These are phyloP conservation scores for Arthroderma sp. DNA, from an alignment of 2,329 filamentous ascomycete genomes.

Conservation along the genomic window DNA sequence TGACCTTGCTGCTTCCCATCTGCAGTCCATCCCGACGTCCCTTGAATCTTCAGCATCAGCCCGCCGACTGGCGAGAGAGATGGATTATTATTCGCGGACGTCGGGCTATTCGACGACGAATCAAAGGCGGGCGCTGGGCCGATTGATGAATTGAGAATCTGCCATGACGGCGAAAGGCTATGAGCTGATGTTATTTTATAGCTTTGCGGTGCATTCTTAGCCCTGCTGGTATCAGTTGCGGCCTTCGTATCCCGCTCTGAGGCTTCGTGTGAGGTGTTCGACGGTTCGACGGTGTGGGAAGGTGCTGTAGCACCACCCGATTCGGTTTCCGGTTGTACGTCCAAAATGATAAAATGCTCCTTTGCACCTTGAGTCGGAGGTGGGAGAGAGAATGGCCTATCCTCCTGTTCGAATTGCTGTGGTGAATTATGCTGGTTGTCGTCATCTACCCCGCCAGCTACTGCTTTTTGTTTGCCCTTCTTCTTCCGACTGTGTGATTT, in stretches of 20 bases:
- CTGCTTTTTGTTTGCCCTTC: slow-evolving; percentile 1
- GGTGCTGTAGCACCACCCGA: slow-evolving; percentile 8
- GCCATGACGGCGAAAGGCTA: slow-evolving; percentile 63
- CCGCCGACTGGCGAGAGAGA: slow-evolving; percentile 29
- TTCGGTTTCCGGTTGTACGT: slow-evolving; percentile 28
- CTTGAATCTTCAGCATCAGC: slow-evolving; percentile 34
- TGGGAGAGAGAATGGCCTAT: slow-evolving; percentile 21
- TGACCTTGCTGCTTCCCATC: slow-evolving; percentile 7
- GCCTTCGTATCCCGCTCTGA: slow-evolving; percentile 15
- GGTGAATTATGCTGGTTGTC: slow-evolving; percentile 15
- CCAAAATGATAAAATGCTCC: slow-evolving; percentile 46
- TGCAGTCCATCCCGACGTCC: slow-evolving; percentile 21
- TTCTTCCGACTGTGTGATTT: slow-evolving; percentile 3
- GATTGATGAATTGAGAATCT: slow-evolving; percentile 43
- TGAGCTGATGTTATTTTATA: slow-evolving; percentile 52
- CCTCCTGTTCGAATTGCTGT: slow-evolving; percentile 13
- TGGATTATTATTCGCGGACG: slow-evolving; percentile 26
- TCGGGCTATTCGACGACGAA: slow-evolving; percentile 29
- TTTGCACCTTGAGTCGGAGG: slow-evolving; percentile 33
- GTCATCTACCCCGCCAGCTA: background rate
- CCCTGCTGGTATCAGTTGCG: slow-evolving; percentile 7
- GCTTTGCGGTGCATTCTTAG: background rate
- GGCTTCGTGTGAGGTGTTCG: slow-evolving; percentile 4
- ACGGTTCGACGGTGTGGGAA: too few relatives aligned
- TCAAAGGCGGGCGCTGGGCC: slow-evolving; percentile 51